Evolutionary conservation across 768 basidiomycete species (phyloP).

Genomic region (Roridomyces roridus): DNA sequence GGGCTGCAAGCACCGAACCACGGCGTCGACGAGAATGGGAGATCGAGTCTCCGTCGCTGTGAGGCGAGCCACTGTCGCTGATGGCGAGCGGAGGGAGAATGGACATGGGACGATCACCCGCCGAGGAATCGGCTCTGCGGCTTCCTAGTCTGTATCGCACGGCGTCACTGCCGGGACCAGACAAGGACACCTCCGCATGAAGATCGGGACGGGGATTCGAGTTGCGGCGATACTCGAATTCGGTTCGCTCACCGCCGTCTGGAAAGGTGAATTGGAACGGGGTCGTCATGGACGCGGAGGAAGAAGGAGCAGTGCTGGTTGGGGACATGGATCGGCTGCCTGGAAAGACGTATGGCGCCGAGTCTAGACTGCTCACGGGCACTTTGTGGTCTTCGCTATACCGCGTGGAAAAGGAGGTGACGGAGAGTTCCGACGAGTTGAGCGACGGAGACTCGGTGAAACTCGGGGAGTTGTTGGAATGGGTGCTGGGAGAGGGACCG

Average conservation of each 20-base stretch:
- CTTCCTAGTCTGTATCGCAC: conserved; percentile 65
- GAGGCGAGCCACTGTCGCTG: conserved; percentile 57
- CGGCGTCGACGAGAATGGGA: conserved; percentile 51
- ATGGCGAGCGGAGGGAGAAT: conserved; percentile 53
- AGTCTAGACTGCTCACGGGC: conserved; percentile 54
- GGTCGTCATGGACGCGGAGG: conserved; percentile 69
- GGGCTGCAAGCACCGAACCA: conserved; percentile 47
- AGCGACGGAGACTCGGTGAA: conserved; percentile 65
- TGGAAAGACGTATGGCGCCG: conserved; percentile 64
- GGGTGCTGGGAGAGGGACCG: conserved; percentile 45
- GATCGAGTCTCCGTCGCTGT: conserved; percentile 60
- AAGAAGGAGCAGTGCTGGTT: conserved; percentile 65
- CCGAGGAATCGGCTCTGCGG: conserved; percentile 55
- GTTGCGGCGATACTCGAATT: conserved; percentile 71
- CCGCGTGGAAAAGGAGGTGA: conserved; percentile 36
- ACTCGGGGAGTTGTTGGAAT: conserved; percentile 58
- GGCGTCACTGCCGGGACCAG: conserved; percentile 56
- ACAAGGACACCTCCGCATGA: conserved; percentile 72
- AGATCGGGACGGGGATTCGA: conserved; percentile 62
- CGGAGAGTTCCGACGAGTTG: conserved; percentile 36
- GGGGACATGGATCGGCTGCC: conserved; percentile 78
- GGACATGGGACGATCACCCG: conserved; percentile 56
- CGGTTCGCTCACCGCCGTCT: conserved; percentile 60
- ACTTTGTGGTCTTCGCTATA: conserved; percentile 65
- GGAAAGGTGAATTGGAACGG: conserved; percentile 72